Percentiles rank a stretch among this genome's conserved stretches.
These are phyloP conservation scores for Thelonectria rubi DNA, from an alignment of 2,329 filamentous ascomycete genomes.

Conservation along the genomic window DNA sequence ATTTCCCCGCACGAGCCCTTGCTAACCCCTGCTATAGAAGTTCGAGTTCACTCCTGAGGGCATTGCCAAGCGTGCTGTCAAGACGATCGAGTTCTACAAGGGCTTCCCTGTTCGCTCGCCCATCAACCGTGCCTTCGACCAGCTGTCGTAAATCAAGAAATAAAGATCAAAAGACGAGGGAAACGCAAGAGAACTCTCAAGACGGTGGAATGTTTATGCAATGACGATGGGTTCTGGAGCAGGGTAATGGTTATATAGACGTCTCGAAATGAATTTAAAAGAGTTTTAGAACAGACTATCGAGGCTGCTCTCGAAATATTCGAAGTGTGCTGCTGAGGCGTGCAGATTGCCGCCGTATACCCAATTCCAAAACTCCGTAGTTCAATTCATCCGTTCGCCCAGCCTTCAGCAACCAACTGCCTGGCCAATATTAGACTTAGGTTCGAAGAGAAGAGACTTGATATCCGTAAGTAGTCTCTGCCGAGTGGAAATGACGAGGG, in stretches of 20 bases:
- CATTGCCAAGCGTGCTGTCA: constrained; percentile 90
- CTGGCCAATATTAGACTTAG: constrained; percentile 6
- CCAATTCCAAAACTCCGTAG: constrained; percentile 19
- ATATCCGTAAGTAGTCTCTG: background rate
- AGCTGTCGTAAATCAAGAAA: constrained; percentile 77
- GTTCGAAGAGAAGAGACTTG: background rate
- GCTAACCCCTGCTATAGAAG: constrained; percentile 71
- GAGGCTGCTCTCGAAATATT: constrained; percentile 10
- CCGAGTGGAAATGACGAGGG: constrained; percentile 4
- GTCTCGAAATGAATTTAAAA: constrained; percentile 40
- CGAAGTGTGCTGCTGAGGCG: background rate
- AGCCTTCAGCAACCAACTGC: background rate
- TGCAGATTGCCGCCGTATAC: background rate
- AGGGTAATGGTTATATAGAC: constrained; percentile 41
- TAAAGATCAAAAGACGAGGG: constrained; percentile 25
- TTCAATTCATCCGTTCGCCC: constrained; percentile 3
- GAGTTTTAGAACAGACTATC: constrained; percentile 36
- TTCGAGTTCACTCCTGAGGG: constrained; percentile 99
- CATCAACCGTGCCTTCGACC: constrained; percentile 96
- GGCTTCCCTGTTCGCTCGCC: constrained; percentile 88
- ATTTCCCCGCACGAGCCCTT: constrained; percentile 8
- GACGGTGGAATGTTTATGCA: constrained; percentile 38
- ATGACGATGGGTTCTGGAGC: constrained; percentile 42
- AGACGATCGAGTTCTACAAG: constrained; percentile 98
- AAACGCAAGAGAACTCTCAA: constrained; percentile 25